Conservation (phyloP, 2,329 filamentous ascomycete genomes). For the Penicillium digitatum region DNA sequence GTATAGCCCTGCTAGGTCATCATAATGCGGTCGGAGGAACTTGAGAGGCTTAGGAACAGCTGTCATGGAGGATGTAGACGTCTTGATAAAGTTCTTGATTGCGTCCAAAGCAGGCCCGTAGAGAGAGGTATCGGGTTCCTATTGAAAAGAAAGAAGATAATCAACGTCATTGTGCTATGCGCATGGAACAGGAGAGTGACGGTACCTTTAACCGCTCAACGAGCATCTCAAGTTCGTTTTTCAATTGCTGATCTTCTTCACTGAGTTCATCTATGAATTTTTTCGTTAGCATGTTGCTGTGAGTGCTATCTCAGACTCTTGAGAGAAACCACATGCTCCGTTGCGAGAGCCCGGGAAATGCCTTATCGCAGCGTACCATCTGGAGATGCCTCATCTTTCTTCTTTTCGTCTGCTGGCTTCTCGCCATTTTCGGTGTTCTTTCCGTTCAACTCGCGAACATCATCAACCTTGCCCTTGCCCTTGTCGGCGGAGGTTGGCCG, state of each 20-base stretch:
- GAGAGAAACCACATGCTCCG: conserved; percentile 12
- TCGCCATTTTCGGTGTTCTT: conserved; percentile 61
- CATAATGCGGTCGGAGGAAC: conserved; percentile 95
- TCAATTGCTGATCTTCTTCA: conserved; percentile 97
- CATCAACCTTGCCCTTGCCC: conserved; percentile 88
- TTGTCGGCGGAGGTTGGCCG: conserved; percentile 81
- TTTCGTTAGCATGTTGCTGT: conserved; percentile 24
- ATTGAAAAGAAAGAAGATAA: conserved; percentile 16
- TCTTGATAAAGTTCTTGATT: conserved; percentile 98
- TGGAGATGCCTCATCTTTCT: conserved; percentile 66
- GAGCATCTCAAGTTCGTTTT: conserved; percentile 96
- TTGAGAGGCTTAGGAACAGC: conserved; percentile 97
- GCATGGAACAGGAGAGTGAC: conserved; percentile 1
- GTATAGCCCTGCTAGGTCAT: conserved; percentile 79
- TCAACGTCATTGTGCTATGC: conserved; percentile 27
- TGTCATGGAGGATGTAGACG: conserved; percentile 98
- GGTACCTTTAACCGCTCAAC: conserved; percentile 86
- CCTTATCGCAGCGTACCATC: conserved; percentile 48
- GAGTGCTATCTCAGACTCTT: conserved; percentile 23
- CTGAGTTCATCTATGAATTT: conserved; percentile 77
- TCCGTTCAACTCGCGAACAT: conserved; percentile 58
- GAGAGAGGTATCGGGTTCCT: conserved; percentile 82
- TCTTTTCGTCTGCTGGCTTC: conserved; percentile 66
- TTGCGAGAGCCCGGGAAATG: neutral
- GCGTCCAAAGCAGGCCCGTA: conserved; percentile 91